Evolutionary conservation across 73 alveolate genomes (phyloP), one percentile per base, ranked within the genome.

Genomic region (Paramecium pentaurelia): DNA sequence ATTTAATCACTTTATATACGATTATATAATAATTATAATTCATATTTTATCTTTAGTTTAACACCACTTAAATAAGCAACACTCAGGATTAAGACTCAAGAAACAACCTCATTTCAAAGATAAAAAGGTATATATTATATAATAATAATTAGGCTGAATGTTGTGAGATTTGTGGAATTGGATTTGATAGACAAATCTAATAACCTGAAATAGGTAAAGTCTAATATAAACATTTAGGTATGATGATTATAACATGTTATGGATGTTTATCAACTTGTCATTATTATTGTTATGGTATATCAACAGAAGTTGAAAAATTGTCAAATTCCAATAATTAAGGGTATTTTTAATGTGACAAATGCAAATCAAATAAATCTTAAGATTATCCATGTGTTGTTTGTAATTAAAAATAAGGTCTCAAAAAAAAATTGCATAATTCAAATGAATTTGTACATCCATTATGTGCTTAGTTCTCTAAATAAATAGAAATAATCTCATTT

Each of bases 361-460:
- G 91, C 77, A 80, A 80, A 10, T 12, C 58, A 27, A 44, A 42
- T 80, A 20, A 42, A 34, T 27, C 1, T 0, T 14, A 40, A 25
- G 91, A 80, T 80, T 80, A 16, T 12, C 45, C 12, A 18, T 80
- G 91, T 25, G 16, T 45, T 44, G 54, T 80, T 3, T 80, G 91
- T 80, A 27, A 40, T 22, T 14, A 42, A 18, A 80, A 80, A 27
- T 20, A 4, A 27, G 91, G 91, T 3, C 58, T 80, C n/a, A 80
- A 80, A 36, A 80, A 80, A 49, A 20, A 45, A 27, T 8, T 80
- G 18, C 6, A 45, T 44, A 36, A 42, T 42, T 45, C 77, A 11
- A 27, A 80, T 27, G 91, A 80, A 20, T 80, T 80, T 80, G 91
- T 80, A 28, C 91, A 80, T 80, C 71, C 91, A 42, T 27, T 47